These are phyloP conservation scores for Metroxylon sagu DNA, from an alignment of 176 grass and related monocot genomes.

Conservation along the genomic window DNA sequence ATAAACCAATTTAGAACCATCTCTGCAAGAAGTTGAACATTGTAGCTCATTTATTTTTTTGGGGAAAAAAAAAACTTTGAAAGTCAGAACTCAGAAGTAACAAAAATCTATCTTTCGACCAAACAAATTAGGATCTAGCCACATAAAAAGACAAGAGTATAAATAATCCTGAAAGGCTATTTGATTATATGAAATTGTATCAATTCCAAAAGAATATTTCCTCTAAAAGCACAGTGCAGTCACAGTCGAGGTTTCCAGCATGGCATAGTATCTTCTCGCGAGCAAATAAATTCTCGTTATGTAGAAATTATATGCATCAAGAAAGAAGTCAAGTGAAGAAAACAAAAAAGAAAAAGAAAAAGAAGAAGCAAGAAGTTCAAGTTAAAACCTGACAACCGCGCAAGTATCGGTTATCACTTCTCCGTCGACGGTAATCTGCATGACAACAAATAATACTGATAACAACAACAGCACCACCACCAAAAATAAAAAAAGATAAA, in stretches of 20 bases:
- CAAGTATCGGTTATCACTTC: constrained; percentile 49
- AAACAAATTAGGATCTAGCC: no score
- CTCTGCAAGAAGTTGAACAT: constrained; percentile 32
- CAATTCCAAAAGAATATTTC: no score
- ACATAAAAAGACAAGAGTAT: no score
- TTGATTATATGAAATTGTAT: no score
- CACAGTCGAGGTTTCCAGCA: no score
- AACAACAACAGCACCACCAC: neutral
- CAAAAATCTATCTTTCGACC: neutral
- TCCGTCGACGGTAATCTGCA: constrained; percentile 64
- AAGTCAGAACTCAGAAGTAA: neutral
- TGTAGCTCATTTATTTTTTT: no score
- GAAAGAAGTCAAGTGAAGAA: neutral
- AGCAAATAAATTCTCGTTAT: no score
- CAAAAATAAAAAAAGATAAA: constrained; percentile 7
- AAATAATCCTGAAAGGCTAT: no score
- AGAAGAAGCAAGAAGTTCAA: neutral
- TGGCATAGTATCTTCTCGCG: no score
- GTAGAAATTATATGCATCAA: neutral
- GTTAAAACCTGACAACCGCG: constrained; percentile 35
- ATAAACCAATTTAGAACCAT: constrained; percentile 67
- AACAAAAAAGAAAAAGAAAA: neutral
- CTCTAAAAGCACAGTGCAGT: no score
- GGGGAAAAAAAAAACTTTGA: no score
- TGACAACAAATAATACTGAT: neutral